phyloP scores from a whole-genome alignment of 768 basidiomycete species.

The Pilatotrama ljubarskyi region DNA sequence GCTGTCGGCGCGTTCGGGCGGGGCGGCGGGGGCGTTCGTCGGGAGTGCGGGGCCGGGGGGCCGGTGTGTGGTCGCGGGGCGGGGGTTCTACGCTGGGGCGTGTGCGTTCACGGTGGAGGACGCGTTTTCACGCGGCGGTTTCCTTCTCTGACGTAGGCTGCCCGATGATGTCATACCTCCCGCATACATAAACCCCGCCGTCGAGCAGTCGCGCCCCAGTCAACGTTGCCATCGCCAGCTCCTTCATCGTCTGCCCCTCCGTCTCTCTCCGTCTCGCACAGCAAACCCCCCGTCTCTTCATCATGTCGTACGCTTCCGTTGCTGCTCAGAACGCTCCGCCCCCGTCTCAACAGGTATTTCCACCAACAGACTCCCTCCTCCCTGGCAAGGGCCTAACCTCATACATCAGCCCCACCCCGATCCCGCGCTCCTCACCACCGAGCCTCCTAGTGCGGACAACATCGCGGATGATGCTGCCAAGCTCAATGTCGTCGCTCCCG shows the following conservation, averaged over 20 bases:
- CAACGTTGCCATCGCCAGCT: neutral
- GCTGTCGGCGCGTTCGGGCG: conserved; percentile 28
- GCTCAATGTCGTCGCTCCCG: conserved; percentile 53
- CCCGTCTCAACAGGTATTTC: conserved; percentile 42
- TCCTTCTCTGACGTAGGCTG: conserved; percentile 23
- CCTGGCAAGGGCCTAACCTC: conserved; percentile 14
- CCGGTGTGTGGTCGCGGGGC: conserved; percentile 33
- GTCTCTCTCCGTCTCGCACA: neutral
- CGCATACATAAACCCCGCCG: conserved; percentile 21
- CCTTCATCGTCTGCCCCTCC: neutral
- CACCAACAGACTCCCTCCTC: neutral
- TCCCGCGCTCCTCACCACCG: conserved; percentile 52
- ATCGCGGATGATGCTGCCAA: conserved; percentile 52
- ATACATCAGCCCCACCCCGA: conserved; percentile 60
- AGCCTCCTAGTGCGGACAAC: conserved; percentile 38
- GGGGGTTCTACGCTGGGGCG: conserved; percentile 36
- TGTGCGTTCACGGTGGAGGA: conserved; percentile 25
- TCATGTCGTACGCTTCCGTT: conserved; percentile 76
- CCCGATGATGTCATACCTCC: conserved; percentile 26
- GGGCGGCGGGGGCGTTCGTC: conserved; percentile 18
- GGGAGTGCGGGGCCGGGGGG: conserved; percentile 11
- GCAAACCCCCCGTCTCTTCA: conserved; percentile 2
- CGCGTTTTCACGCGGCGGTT: conserved; percentile 14
- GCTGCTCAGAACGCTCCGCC: conserved; percentile 59
- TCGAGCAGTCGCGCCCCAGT: neutral